Evolutionary conservation across 495 filamentous ascomycete genomes (phyloP).

Genomic region (Pseudotulostoma volvatum): DNA sequence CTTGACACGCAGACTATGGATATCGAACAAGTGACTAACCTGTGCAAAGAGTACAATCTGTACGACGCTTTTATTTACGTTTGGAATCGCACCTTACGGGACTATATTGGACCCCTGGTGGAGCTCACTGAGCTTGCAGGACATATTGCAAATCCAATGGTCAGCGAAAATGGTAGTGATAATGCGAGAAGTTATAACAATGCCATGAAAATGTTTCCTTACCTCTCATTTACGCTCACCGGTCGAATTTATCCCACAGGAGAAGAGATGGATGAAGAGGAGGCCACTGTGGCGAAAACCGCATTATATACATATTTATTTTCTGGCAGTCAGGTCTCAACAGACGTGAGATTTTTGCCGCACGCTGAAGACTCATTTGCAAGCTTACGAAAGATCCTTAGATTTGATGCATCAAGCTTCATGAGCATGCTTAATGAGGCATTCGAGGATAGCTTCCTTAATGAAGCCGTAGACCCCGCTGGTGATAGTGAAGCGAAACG

Average conservation of each 20-base stretch:
- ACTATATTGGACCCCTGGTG: conserved; percentile 80
- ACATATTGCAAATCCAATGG: conserved; percentile 10
- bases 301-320: conserved; percentile 87
- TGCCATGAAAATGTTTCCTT: conserved; percentile 85
- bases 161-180: conserved; percentile 20
- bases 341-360: conserved; percentile 24
- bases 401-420: conserved; percentile 81
- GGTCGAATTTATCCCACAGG: conserved; percentile 83
- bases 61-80: conserved; percentile 96
- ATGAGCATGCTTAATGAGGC: conserved; percentile 94
- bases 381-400: conserved; percentile 65
- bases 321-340: conserved; percentile 48
- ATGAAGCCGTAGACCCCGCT: conserved; percentile 41
- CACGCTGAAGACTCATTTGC: conserved; percentile 50
- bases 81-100: conserved; percentile 78
- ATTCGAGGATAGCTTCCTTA: conserved; percentile 88
- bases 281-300: conserved; percentile 61
- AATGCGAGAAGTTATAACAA: conserved; percentile 33
- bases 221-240: conserved; percentile 83
- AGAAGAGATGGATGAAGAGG: conserved; percentile 46
- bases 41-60: conserved; percentile 80
- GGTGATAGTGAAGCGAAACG: conserved; percentile 36
- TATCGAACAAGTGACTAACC: conserved; percentile 75
- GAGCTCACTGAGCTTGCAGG: conserved; percentile 43
- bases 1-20: conserved; percentile 84